phyloP scores from a whole-genome alignment of 129 eudicot species.

The Artemisia argyi region DNA sequence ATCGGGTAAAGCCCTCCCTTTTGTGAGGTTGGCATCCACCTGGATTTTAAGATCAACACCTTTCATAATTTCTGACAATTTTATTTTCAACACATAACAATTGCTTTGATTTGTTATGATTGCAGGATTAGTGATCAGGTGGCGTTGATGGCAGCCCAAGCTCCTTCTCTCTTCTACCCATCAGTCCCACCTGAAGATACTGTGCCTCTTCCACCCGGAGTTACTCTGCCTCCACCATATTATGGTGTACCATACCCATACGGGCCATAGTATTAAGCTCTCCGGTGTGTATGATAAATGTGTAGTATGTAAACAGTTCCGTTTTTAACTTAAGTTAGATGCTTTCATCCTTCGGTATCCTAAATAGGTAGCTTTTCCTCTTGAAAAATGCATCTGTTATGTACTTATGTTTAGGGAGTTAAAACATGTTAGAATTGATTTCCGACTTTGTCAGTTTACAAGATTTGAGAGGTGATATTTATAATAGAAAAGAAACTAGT shows the following conservation, averaged over 20 bases:
- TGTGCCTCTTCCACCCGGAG: slow-evolving; percentile 27
- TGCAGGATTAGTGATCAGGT: slow-evolving; percentile 26
- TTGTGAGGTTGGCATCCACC: not conserved
- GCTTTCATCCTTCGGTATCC: too few species aligned
- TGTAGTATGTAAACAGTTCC: not conserved
- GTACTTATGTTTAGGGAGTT: too few species aligned
- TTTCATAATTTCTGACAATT: not conserved
- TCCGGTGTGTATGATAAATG: not conserved
- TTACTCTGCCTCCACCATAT: slow-evolving; percentile 25
- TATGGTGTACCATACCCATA: slow-evolving; percentile 39
- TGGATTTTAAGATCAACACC: not conserved
- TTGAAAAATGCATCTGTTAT: too few species aligned
- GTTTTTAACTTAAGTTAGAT: not conserved
- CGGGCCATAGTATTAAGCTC: slow-evolving; percentile 26
- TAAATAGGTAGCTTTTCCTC: too few species aligned
- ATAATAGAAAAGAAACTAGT: too few species aligned
- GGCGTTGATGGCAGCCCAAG: slow-evolving; percentile 33
- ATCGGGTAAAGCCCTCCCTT: too few species aligned
- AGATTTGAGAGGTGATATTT: too few species aligned
- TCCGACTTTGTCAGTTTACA: too few species aligned
- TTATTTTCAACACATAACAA: not conserved
- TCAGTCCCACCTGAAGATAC: slow-evolving; percentile 25
- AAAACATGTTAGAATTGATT: too few species aligned
- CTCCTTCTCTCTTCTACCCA: slow-evolving; percentile 37
- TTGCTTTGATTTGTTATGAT: not conserved